Evolutionary conservation across 768 basidiomycete species (phyloP).

Genomic region (Tricholoma sp.): DNA sequence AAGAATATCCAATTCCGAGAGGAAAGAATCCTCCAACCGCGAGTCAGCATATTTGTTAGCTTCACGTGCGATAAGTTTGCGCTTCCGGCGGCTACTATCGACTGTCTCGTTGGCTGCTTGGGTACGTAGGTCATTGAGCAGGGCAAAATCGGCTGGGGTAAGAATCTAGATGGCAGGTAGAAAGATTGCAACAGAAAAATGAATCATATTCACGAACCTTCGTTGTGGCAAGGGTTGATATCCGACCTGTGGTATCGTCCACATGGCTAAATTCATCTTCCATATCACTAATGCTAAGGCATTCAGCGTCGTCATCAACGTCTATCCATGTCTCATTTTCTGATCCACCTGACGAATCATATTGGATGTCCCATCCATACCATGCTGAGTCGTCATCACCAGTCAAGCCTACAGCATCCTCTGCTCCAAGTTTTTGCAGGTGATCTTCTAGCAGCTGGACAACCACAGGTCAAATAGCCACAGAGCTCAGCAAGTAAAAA

Average conservation of each 20-base stretch:
- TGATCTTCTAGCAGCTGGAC: slow-evolving; percentile 84
- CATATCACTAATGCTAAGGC: slow-evolving; percentile 80
- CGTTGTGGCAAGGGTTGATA: slow-evolving; percentile 72
- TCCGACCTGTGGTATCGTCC: slow-evolving; percentile 29
- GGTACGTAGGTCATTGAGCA: slow-evolving; percentile 83
- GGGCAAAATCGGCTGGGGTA: slow-evolving; percentile 93
- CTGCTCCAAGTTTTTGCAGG: slow-evolving; percentile 64
- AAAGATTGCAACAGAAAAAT: not conserved
- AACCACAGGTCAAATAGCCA: not conserved
- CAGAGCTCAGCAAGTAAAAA: slow-evolving; percentile 6
- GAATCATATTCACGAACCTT: slow-evolving; percentile 47
- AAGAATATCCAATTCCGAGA: slow-evolving; percentile 89
- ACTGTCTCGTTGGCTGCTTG: slow-evolving; percentile 71
- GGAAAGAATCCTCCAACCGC: slow-evolving; percentile 49
- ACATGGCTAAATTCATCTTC: slow-evolving; percentile 53
- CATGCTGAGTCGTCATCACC: slow-evolving; percentile 63
- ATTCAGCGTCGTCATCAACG: slow-evolving; percentile 65
- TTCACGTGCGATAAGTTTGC: slow-evolving; percentile 82
- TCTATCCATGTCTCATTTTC: slow-evolving; percentile 69
- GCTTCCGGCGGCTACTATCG: slow-evolving; percentile 71
- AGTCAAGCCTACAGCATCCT: slow-evolving; percentile 43
- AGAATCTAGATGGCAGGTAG: slow-evolving; percentile 61
- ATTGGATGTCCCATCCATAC: slow-evolving; percentile 88
- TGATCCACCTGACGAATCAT: slow-evolving; percentile 48
- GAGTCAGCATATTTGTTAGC: slow-evolving; percentile 51